phyloP scores from a whole-genome alignment of 179 eudicot species.

The Amaranthus tricolor region DNA sequence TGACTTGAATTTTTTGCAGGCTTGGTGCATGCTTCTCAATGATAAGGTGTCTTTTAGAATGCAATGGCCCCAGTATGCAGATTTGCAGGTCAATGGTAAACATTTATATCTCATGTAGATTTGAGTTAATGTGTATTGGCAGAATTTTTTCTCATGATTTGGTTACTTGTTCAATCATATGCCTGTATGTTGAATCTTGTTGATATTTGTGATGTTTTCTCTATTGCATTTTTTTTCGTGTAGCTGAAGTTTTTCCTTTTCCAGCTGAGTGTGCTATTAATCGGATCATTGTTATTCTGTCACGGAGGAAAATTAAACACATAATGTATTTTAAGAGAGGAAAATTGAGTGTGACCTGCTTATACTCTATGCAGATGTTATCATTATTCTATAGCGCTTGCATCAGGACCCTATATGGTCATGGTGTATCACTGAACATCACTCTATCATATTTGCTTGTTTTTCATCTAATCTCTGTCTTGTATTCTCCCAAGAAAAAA shows the following conservation, averaged over 20 bases:
- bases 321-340: no score
- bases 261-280: background rate
- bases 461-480: no score
- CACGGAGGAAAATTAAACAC: no score
- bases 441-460: no score
- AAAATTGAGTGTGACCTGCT: no score
- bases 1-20: conserved; percentile 39
- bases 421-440: no score
- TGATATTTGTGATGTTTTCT: background rate
- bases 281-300: no score
- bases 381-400: no score
- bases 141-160: background rate
- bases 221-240: background rate
- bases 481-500: no score
- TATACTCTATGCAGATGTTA: no score
- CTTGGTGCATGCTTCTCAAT: conserved; percentile 99
- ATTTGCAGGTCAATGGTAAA: conserved; percentile 93
- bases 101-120: background rate
- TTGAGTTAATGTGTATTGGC: background rate
- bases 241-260: background rate
- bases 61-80: conserved; percentile 98
- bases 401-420: no score
- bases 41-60: conserved; percentile 96
- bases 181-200: background rate
- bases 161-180: background rate